phyloP scores from a whole-genome alignment of 2,329 filamentous ascomycete genomes.

The Ascochyta fabae region DNA sequence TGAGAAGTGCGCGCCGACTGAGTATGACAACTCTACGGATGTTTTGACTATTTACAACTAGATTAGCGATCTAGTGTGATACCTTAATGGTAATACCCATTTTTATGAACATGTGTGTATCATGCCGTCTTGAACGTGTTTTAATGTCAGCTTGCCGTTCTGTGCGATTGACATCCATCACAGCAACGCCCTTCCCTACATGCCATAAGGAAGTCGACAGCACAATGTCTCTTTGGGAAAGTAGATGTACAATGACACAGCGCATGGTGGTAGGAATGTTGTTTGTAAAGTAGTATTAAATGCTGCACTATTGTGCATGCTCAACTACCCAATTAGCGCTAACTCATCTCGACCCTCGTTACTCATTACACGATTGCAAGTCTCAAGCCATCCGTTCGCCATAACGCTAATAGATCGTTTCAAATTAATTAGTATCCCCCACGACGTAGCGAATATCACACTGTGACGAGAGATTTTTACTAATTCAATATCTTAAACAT shows the following conservation, averaged over 20 bases:
- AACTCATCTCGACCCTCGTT: not conserved
- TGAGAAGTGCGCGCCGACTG: slow-evolving; percentile 49
- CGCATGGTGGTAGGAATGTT: not conserved
- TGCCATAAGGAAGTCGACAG: too few species aligned
- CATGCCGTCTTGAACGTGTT: too few species aligned
- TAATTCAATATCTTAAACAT: not conserved
- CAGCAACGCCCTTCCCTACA: too few species aligned
- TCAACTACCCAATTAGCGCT: not conserved
- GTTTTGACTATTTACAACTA: slow-evolving; percentile 44
- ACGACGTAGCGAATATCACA: slow-evolving; percentile 7
- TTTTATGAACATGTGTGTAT: not conserved
- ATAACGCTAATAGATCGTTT: not conserved
- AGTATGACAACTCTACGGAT: slow-evolving; percentile 54
- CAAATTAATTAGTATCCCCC: slow-evolving; percentile 6
- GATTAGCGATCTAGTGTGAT: not conserved
- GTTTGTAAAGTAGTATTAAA: not conserved
- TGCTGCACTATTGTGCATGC: not conserved
- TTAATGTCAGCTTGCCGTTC: too few species aligned
- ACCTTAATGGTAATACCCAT: slow-evolving; percentile 12
- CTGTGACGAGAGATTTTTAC: not conserved
- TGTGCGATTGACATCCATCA: too few species aligned
- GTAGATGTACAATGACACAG: too few species aligned
- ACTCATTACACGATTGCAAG: not conserved
- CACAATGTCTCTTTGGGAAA: too few species aligned
- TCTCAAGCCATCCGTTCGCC: not conserved